Percentiles rank a stretch among this genome's conserved stretches.
Conservation (phyloP, 345 rosid species). For the Sonneratia caseolaris region DNA sequence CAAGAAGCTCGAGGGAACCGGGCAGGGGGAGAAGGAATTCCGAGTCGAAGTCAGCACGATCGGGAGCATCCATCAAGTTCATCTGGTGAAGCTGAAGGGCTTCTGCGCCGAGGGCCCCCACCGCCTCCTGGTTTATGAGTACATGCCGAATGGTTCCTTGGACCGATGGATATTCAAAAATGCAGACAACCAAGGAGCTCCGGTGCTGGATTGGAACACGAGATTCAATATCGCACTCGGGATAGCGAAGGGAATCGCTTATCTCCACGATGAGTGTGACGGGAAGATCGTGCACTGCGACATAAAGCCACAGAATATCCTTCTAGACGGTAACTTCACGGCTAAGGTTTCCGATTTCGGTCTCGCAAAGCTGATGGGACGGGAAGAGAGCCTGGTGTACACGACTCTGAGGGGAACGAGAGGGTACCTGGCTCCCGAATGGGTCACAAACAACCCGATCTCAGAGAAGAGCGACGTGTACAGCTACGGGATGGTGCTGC, state of each 20-base stretch:
- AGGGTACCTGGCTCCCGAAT: conserved; percentile 52
- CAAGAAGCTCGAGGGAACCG: conserved; percentile 30
- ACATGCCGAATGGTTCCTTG: conserved; percentile 40
- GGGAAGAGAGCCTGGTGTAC: conserved; percentile 31
- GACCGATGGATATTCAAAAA: conserved; percentile 38
- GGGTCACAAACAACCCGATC: conserved; percentile 38
- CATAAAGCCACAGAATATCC: conserved; percentile 39
- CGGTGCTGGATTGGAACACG: conserved; percentile 28
- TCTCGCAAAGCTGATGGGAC: conserved; percentile 34
- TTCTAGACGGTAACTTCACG: conserved; percentile 29
- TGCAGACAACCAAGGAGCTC: conserved; percentile 1
- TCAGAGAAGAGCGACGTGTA: conserved; percentile 44
- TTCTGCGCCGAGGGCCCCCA: conserved; percentile 37
- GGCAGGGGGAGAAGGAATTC: conserved; percentile 39
- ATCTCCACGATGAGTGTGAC: conserved; percentile 39
- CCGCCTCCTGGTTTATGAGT: conserved; percentile 44
- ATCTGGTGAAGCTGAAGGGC: conserved; percentile 46
- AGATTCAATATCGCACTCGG: conserved; percentile 29
- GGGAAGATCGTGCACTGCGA: conserved; percentile 38
- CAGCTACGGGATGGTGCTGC: conserved; percentile 39
- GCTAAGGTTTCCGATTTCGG: conserved; percentile 45
- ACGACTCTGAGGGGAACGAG: conserved; percentile 44
- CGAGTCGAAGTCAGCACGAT: conserved; percentile 37
- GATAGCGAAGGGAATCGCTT: conserved; percentile 37
- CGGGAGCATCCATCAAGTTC: conserved; percentile 37